Percentiles rank a stretch among this genome's conserved stretches.
Evolutionary conservation across 2,329 filamentous ascomycete species (phyloP).

Genomic region (Paecilomyces dactylethromorphus): DNA sequence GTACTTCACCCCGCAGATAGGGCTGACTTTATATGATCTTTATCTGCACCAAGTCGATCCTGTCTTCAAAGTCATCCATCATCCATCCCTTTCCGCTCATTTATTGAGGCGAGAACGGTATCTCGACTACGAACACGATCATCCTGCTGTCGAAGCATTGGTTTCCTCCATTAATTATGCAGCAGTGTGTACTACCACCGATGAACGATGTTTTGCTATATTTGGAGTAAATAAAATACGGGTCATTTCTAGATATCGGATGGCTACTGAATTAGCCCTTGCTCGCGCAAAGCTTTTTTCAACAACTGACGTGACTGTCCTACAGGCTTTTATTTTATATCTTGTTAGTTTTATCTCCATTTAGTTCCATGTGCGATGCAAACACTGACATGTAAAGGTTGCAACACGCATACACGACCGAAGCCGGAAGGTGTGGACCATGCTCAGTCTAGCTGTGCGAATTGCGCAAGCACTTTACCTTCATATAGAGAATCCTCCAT

Average conservation of each 20-base stretch:
- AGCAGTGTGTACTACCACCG: slow-evolving; percentile 17
- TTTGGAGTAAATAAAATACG: slow-evolving; percentile 14
- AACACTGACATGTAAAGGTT: neutral
- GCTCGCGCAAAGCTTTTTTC: slow-evolving; percentile 20
- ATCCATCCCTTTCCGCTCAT: slow-evolving; percentile 19
- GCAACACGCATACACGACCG: slow-evolving; percentile 15
- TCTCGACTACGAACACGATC: slow-evolving; percentile 20
- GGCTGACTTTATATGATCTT: slow-evolving; percentile 13
- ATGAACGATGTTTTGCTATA: slow-evolving; percentile 14
- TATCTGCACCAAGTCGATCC: slow-evolving; percentile 23
- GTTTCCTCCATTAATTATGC: slow-evolving; percentile 19
- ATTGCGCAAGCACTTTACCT: slow-evolving; percentile 25
- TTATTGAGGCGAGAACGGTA: slow-evolving; percentile 20
- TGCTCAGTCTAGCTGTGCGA: slow-evolving; percentile 24
- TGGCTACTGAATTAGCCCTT: slow-evolving; percentile 17
- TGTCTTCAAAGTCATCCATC: slow-evolving; percentile 24
- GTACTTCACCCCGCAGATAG: neutral
- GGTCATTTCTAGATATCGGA: slow-evolving; percentile 15
- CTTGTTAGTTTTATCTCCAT: slow-evolving; percentile 12
- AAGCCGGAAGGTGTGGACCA: slow-evolving; percentile 27
- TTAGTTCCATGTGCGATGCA: neutral
- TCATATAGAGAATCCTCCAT: slow-evolving; percentile 20
- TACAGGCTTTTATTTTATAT: slow-evolving; percentile 26
- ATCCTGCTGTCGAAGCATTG: slow-evolving; percentile 18
- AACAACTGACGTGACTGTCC: slow-evolving; percentile 24